A percentile compares a stretch with the other conserved stretches of the same genome.
Conservation (phyloP, 1,284 basidiomycete species). For the Butyriboletus appendiculatus region DNA sequence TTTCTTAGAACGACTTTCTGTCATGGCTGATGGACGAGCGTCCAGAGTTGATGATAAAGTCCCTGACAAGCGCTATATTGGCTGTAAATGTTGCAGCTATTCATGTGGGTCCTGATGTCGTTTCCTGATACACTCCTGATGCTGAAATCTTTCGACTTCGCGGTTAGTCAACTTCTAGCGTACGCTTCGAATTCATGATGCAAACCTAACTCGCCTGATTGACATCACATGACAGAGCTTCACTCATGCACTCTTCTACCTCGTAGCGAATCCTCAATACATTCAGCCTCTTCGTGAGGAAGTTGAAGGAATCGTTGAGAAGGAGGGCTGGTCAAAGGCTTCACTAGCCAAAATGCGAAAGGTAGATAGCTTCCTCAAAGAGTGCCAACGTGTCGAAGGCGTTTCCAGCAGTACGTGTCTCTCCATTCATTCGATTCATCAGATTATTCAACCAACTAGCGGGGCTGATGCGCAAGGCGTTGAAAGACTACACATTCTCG, state of each 20-base stretch:
- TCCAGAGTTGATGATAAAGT: no score
- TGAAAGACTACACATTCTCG: constrained; percentile 41
- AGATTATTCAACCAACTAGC: constrained; percentile 22
- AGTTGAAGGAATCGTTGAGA: constrained; percentile 35
- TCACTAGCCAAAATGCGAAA: constrained; percentile 43
- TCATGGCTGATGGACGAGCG: no score
- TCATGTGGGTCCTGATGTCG: constrained; percentile 17
- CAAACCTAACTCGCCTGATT: background rate
- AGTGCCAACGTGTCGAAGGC: constrained; percentile 35
- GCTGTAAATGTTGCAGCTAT: constrained; percentile 44
- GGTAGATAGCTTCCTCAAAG: constrained; percentile 50
- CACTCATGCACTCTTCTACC: constrained; percentile 24
- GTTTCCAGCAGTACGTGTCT: background rate
- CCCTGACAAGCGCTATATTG: no score
- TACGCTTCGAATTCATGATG: background rate
- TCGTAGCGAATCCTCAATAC: constrained; percentile 36
- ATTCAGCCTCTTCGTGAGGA: constrained; percentile 44
- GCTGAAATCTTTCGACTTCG: background rate
- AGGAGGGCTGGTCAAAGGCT: constrained; percentile 46
- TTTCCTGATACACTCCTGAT: background rate
- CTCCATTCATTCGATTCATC: background rate
- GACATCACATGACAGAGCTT: constrained; percentile 23
- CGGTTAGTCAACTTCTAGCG: constrained; percentile 11
- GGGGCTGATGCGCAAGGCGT: constrained; percentile 35
- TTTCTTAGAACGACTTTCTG: constrained; percentile 43